Base-by-base conservation (phyloP, 805 yeast species). In the Ogataea sp. region DNA sequence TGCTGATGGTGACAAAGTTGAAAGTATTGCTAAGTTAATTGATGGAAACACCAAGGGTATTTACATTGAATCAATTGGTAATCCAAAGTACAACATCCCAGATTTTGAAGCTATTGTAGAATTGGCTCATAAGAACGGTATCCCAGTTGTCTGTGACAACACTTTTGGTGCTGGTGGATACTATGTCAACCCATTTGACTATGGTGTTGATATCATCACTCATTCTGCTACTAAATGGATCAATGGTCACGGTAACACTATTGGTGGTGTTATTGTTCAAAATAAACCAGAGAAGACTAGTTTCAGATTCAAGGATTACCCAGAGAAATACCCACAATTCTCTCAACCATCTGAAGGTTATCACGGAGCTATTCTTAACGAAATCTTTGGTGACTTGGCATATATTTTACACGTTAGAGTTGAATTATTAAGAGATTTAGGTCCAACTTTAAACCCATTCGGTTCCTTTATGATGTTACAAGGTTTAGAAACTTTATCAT, bases 161-260 rank as follows among this genome's bases (percentile, higher is more conserved):
- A 89, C 97, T 16, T 89, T 89, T 53, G 97, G 96, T 58, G 96
- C 96, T 33, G 97, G 95, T 63, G 97, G 97, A 37, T 88, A 65
- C 68, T 75, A 84, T 52, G 75, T 85, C 43, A 78, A 74, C 49
- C 97, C 97, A 45, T 64, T 89, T 49, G 83, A 83, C 45, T 83
- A 75, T 54, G 97, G 97, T 49, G 97, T 87, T 35, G 96, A 89
- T 59, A 82, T 89, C 48, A 83, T 90, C 26, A 83, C 83, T 17
- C 96, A 89, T 62, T 88, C 96, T 44, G 96, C 96, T 40, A 89
- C 97, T 43, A 89, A 89, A 64, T 90, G 96, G 96, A 89, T 89
- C 49, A 95, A 95, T 47, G 97, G 97, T 43, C 97, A 89, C 58
- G 97, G 97, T 58, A 87, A 84, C 41, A 86, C 96, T 33, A 80